These are phyloP conservation scores for Leccinum subgranulosum DNA, from an alignment of 768 basidiomycete genomes.

Conservation along the genomic window DNA sequence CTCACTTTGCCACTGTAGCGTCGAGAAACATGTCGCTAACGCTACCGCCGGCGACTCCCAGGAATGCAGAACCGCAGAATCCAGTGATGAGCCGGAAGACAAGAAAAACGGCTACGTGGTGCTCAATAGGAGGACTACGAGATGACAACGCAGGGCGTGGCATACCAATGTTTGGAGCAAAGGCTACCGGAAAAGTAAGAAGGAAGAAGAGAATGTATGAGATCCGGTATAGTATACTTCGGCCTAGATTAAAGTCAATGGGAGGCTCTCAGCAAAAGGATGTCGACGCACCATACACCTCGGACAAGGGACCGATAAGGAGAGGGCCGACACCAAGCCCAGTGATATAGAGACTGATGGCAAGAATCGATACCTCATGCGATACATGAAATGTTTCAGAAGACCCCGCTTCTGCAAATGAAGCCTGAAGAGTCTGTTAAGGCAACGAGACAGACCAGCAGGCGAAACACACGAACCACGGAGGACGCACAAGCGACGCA, in stretches of 20 bases:
- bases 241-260: constrained; percentile 34
- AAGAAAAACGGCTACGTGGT: constrained; percentile 50
- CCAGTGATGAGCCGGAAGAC: constrained; percentile 59
- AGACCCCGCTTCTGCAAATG: constrained; percentile 61
- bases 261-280: background rate
- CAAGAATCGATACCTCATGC: constrained; percentile 47
- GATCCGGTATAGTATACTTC: constrained; percentile 57
- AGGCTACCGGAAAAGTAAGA: constrained; percentile 70
- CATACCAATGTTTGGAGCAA: constrained; percentile 61
- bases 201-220: constrained; percentile 62
- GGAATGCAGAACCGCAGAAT: constrained; percentile 53
- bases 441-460: background rate
- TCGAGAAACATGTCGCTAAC: constrained; percentile 58
- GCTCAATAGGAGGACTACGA: background rate
- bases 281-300: constrained; percentile 29
- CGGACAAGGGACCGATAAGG: constrained; percentile 42
- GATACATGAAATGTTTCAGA: constrained; percentile 51
- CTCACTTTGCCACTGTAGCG: constrained; percentile 56
- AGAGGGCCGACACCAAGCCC: constrained; percentile 36
- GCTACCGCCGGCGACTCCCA: constrained; percentile 60
- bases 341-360: constrained; percentile 43
- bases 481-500: constrained; percentile 58
- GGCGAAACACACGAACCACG: constrained; percentile 38
- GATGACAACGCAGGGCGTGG: background rate
- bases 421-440: constrained; percentile 38